Evolutionary conservation across 2,329 filamentous ascomycete species (phyloP).

Genomic region (Colletotrichum chrysophilum): DNA sequence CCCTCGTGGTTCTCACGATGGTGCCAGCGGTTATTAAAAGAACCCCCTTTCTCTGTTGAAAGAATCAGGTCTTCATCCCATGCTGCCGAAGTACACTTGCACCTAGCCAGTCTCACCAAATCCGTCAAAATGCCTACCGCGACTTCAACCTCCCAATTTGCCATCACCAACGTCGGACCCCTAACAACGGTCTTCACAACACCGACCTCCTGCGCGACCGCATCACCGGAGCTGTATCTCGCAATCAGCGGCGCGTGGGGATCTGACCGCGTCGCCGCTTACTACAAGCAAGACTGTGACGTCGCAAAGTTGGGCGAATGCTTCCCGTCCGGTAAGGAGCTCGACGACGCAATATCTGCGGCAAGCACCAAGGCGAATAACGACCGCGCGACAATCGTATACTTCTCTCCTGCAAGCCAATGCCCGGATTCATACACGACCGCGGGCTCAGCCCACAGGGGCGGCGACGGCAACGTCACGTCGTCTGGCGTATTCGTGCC

Average conservation of each 20-base stretch:
- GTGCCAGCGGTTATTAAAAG: background rate
- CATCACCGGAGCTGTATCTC: background rate
- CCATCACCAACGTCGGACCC: conserved; percentile 33
- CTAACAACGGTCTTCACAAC: conserved; percentile 34
- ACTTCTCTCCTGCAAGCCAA: conserved; percentile 27
- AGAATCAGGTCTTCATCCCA: too few species aligned
- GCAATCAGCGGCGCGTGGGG: background rate
- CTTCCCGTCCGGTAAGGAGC: conserved; percentile 22
- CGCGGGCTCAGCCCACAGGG: conserved; percentile 18
- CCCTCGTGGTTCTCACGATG: background rate
- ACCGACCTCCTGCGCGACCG: conserved; percentile 26
- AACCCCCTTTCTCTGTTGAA: too few species aligned
- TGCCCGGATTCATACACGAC: conserved; percentile 31
- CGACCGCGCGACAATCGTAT: conserved; percentile 1
- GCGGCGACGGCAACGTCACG: background rate
- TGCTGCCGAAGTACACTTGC: background rate
- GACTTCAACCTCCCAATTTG: conserved; percentile 20
- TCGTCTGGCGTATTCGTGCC: background rate
- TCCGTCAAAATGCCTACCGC: conserved; percentile 26
- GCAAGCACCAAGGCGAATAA: background rate
- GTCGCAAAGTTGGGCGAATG: conserved; percentile 19
- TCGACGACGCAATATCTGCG: background rate
- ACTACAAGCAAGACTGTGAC: conserved; percentile 5
- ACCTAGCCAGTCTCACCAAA: background rate
- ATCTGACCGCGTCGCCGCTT: background rate